Evolutionary conservation across 106 monocot species (phyloP).

Genomic region (Allium sativum): DNA sequence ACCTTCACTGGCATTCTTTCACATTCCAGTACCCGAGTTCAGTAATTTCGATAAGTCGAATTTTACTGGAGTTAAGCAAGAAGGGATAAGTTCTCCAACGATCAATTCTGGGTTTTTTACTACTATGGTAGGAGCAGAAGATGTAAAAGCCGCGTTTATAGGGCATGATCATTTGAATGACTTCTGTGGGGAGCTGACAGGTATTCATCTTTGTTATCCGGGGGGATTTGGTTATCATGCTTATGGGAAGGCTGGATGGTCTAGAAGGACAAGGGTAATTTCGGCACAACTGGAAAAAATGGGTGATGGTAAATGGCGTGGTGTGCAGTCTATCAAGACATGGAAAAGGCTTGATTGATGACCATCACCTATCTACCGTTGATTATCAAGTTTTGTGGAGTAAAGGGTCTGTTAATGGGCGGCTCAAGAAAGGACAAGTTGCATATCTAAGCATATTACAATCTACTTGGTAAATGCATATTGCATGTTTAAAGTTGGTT

Average conservation of each 20-base stretch:
- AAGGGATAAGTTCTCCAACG: conserved; percentile 62
- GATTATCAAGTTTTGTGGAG: conserved; percentile 66
- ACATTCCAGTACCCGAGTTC: conserved; percentile 84
- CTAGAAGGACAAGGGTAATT: conserved; percentile 88
- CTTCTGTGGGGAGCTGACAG: conserved; percentile 62
- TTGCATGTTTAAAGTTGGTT: too few species aligned
- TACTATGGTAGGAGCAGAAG: conserved; percentile 70
- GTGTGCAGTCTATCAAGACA: conserved; percentile 74
- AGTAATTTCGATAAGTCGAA: conserved; percentile 39
- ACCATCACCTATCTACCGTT: conserved; percentile 46
- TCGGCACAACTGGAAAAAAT: conserved; percentile 36
- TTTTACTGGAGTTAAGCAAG: conserved; percentile 74
- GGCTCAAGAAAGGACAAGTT: not conserved
- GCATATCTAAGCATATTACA: not conserved
- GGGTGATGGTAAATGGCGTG: conserved; percentile 43
- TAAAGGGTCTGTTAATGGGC: not conserved
- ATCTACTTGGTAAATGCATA: too few species aligned
- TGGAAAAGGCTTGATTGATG: conserved; percentile 95
- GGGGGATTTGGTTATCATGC: conserved; percentile 97
- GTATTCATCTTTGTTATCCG: conserved; percentile 69
- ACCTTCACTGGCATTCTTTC: conserved; percentile 73
- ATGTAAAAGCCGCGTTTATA: conserved; percentile 64
- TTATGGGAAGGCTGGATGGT: conserved; percentile 92
- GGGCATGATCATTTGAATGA: conserved; percentile 94
- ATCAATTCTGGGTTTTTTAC: conserved; percentile 84